Evolutionary conservation across 164 flowering plant species (phyloP).

Genomic region (Taxillus chinensis): DNA sequence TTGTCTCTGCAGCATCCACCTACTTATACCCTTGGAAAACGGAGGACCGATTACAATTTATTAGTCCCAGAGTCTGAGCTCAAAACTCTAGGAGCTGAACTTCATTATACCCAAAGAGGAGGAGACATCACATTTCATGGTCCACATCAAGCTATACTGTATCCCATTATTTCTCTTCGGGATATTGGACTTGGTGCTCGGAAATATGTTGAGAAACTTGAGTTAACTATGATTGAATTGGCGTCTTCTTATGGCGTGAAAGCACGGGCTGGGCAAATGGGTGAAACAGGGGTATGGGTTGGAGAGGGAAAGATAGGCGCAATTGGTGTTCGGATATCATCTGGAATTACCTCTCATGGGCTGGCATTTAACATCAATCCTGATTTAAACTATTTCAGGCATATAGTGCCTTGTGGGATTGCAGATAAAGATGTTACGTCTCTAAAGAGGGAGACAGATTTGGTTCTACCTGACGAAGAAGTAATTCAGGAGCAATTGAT

Average conservation of each 20-base stretch:
- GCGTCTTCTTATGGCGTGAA: slow-evolving; percentile 63
- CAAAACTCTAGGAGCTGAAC: slow-evolving; percentile 66
- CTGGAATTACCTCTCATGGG: slow-evolving; percentile 89
- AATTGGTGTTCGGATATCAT: slow-evolving; percentile 78
- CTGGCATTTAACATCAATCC: slow-evolving; percentile 91
- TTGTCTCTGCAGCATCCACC: slow-evolving; percentile 88
- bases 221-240: slow-evolving; percentile 61
- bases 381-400: slow-evolving; percentile 66
- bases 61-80: slow-evolving; percentile 60
- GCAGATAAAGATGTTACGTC: slow-evolving; percentile 82
- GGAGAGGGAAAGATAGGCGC: slow-evolving; percentile 90
- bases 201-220: slow-evolving; percentile 80
- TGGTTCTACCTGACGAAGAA: slow-evolving; percentile 60
- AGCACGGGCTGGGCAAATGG: slow-evolving; percentile 42
- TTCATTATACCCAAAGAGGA: slow-evolving; percentile 85
- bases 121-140: slow-evolving; percentile 96
- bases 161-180: slow-evolving; percentile 73
- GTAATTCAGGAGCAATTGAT: slow-evolving; percentile 70
- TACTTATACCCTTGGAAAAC: slow-evolving; percentile 85
- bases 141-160: slow-evolving; percentile 78
- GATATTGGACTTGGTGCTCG: slow-evolving; percentile 75
- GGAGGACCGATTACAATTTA: slow-evolving; percentile 73
- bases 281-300: slow-evolving; percentile 92
- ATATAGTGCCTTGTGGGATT: slow-evolving; percentile 95
- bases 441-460: slow-evolving; percentile 54